phyloP scores from a whole-genome alignment of 768 basidiomycete genomes.

The Kondoa malvinella region DNA sequence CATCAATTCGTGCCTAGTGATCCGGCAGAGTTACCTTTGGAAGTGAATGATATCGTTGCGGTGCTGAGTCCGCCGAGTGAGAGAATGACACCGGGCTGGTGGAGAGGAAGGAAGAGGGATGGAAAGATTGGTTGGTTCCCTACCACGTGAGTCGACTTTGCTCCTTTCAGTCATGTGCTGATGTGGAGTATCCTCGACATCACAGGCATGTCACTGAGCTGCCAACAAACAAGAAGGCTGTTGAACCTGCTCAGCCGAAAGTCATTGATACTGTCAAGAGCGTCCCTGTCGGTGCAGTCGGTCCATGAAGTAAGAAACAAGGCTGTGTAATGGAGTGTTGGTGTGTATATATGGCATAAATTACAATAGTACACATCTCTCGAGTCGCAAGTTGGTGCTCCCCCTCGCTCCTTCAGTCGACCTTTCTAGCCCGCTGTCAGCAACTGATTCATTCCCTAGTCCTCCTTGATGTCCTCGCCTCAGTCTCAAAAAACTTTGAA shows the following conservation, averaged over 20 bases:
- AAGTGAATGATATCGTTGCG: constrained; percentile 83
- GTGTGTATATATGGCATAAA: not conserved
- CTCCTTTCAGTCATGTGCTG: not conserved
- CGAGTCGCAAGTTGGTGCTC: not conserved
- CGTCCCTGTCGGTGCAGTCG: not conserved
- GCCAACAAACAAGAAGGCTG: not conserved
- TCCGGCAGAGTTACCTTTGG: constrained; percentile 59
- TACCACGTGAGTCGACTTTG: constrained; percentile 33
- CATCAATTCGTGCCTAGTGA: constrained; percentile 48
- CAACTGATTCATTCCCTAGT: not conserved
- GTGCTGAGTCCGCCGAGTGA: constrained; percentile 59
- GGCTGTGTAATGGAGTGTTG: not conserved
- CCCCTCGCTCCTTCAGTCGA: not conserved
- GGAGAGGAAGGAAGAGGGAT: constrained; percentile 81
- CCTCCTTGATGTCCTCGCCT: constrained; percentile 12
- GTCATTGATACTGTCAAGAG: not conserved
- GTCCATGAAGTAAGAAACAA: too few species aligned
- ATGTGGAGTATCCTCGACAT: not conserved
- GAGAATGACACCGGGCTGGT: constrained; percentile 67
- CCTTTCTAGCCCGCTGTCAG: not conserved
- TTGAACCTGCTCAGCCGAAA: not conserved
- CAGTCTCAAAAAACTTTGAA: constrained; percentile 48
- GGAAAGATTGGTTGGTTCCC: constrained; percentile 93
- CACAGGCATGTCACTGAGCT: not conserved
- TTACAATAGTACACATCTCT: not conserved